Evolutionary conservation across 257 asterid genomes (phyloP).

Genomic region (Catharanthus roseus): DNA sequence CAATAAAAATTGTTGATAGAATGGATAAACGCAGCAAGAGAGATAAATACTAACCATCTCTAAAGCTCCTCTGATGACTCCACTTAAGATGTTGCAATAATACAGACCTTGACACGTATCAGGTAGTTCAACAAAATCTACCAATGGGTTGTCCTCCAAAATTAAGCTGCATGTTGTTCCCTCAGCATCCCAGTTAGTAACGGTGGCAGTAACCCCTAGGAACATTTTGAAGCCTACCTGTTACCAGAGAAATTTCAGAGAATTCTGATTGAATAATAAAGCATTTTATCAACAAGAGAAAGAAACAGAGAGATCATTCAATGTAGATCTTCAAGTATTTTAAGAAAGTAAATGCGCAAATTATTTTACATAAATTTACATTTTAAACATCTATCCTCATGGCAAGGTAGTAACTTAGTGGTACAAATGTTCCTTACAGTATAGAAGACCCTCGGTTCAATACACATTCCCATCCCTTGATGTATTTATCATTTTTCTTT

Average conservation of each 20-base stretch:
- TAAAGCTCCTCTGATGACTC: constrained; percentile 88
- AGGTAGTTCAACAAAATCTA: constrained; percentile 97
- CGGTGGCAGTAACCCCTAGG: constrained; percentile 80
- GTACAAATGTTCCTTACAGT: too few relatives aligned
- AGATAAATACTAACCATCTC: constrained; percentile 72
- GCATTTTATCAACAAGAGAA: neutral
- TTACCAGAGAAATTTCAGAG: neutral
- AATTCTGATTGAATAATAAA: neutral
- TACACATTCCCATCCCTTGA: too few relatives aligned
- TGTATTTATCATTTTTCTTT: too few relatives aligned
- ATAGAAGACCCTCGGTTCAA: too few relatives aligned
- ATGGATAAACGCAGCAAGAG: constrained; percentile 7
- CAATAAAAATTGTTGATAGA: neutral
- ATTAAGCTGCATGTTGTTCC: constrained; percentile 93
- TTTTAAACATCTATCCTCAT: too few relatives aligned
- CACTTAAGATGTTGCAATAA: constrained; percentile 90
- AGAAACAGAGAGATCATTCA: neutral
- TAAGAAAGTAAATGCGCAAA: neutral
- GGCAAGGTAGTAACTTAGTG: too few relatives aligned
- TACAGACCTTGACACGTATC: constrained; percentile 94
- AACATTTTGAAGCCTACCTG: constrained; percentile 96
- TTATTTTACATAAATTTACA: neutral
- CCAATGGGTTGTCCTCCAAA: constrained; percentile 91
- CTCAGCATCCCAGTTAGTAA: constrained; percentile 78
- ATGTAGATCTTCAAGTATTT: neutral